These are phyloP conservation scores for Annona cherimola DNA, from an alignment of 164 flowering plant species.

Conservation along the genomic window DNA sequence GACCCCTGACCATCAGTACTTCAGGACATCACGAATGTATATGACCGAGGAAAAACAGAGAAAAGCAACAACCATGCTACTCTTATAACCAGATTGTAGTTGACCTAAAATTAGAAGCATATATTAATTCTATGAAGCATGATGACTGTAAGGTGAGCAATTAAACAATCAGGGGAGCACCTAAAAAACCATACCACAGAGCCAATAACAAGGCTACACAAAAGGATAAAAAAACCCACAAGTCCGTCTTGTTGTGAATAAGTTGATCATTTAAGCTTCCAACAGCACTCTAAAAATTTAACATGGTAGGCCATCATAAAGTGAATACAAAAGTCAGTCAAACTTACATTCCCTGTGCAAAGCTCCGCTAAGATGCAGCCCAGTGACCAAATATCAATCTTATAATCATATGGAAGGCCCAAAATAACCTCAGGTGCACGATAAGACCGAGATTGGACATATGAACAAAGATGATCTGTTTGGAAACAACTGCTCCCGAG, in stretches of 20 bases:
- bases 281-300: neutral
- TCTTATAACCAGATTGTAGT: neutral
- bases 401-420: conserved; percentile 93
- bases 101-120: no score
- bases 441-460: conserved; percentile 97
- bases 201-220: neutral
- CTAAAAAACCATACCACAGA: no score
- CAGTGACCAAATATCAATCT: conserved; percentile 98
- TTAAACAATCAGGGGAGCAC: neutral
- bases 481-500: conserved; percentile 99
- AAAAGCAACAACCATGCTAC: neutral
- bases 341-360: conserved; percentile 96
- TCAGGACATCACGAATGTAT: neutral
- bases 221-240: neutral
- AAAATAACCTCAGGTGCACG: conserved; percentile 98
- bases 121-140: neutral
- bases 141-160: neutral
- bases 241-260: neutral
- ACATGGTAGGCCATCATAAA: neutral
- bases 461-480: conserved; percentile 98
- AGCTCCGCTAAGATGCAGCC: conserved; percentile 99
- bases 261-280: neutral
- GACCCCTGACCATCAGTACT: neutral
- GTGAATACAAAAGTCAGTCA: neutral
- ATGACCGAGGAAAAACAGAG: neutral